These are phyloP conservation scores for Stellera chamaejasme DNA, from an alignment of 345 rosid genomes.

Conservation along the genomic window DNA sequence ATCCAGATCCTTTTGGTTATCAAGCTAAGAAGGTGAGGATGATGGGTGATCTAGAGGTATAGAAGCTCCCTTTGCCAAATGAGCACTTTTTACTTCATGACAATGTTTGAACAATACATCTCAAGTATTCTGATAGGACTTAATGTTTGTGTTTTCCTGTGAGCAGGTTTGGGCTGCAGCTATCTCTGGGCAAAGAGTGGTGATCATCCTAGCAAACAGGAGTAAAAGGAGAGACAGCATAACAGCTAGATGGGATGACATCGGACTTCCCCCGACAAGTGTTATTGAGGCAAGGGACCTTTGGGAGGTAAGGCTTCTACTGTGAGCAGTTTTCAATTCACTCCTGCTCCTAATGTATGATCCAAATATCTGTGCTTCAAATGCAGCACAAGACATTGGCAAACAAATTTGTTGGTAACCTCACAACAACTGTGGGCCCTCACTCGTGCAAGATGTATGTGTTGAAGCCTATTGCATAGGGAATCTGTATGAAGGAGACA, in stretches of 20 bases:
- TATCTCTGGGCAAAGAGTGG: constrained; percentile 45
- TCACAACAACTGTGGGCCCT: constrained; percentile 45
- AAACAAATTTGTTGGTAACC: constrained; percentile 38
- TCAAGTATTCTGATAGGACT: background rate
- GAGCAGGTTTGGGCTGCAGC: constrained; percentile 77
- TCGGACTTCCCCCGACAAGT: constrained; percentile 39
- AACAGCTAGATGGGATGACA: constrained; percentile 69
- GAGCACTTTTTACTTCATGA: background rate
- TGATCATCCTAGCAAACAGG: constrained; percentile 52
- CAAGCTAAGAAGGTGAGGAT: constrained; percentile 73
- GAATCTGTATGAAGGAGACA: background rate
- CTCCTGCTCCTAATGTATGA: constrained; percentile 5
- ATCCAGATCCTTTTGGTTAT: constrained; percentile 59
- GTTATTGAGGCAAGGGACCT: constrained; percentile 55
- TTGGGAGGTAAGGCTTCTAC: constrained; percentile 53
- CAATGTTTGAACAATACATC: background rate
- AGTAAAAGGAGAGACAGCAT: constrained; percentile 25
- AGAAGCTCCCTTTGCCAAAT: background rate
- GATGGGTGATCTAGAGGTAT: constrained; percentile 63
- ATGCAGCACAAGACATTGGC: constrained; percentile 71
- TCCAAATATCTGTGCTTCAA: constrained; percentile 6
- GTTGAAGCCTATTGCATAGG: constrained; percentile 63
- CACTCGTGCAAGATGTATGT: constrained; percentile 72
- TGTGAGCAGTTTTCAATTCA: background rate
- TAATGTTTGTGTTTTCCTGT: background rate